A percentile compares a stretch with the other conserved stretches of the same genome.
phyloP scores from a whole-genome alignment of 2,329 filamentous ascomycete genomes.

The Fusarium neocosmosporiellum region DNA sequence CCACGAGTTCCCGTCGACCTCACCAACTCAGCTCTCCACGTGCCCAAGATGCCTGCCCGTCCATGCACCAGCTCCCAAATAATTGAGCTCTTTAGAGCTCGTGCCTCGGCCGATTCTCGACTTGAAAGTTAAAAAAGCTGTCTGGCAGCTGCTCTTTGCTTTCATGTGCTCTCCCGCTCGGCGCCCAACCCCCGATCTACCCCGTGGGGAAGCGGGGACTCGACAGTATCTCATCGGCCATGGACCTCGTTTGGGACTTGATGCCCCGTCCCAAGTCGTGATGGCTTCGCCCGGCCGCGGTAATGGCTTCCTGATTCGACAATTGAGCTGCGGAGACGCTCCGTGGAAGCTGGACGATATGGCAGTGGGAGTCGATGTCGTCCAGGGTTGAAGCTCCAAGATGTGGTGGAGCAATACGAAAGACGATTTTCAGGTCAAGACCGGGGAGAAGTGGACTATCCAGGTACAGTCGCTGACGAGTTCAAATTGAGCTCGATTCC shows the following conservation, averaged over 20 bases:
- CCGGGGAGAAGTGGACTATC: neutral
- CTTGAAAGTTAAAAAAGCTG: neutral
- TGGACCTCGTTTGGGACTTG: constrained; percentile 31
- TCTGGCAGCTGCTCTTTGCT: neutral
- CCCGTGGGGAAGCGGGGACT: constrained; percentile 35
- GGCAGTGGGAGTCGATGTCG: constrained; percentile 19
- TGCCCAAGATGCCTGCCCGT: constrained; percentile 1
- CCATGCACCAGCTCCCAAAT: neutral
- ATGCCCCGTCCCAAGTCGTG: constrained; percentile 12
- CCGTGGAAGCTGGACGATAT: neutral
- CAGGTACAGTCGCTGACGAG: neutral
- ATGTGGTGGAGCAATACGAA: neutral
- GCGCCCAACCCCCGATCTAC: constrained; percentile 10
- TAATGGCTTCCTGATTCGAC: constrained; percentile 40
- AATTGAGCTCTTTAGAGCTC: neutral
- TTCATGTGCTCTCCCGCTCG: constrained; percentile 29
- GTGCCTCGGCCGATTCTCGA: constrained; percentile 19
- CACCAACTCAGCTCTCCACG: constrained; percentile 15
- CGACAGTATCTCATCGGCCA: constrained; percentile 18
- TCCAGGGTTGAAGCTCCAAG: neutral
- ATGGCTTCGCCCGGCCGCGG: constrained; percentile 24
- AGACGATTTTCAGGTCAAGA: neutral
- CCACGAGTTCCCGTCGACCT: neutral
- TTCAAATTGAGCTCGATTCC: constrained; percentile 40
- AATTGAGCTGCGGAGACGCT: constrained; percentile 13